These are phyloP conservation scores for Ilex asprella DNA, from an alignment of 257 asterid genomes.

Conservation along the genomic window DNA sequence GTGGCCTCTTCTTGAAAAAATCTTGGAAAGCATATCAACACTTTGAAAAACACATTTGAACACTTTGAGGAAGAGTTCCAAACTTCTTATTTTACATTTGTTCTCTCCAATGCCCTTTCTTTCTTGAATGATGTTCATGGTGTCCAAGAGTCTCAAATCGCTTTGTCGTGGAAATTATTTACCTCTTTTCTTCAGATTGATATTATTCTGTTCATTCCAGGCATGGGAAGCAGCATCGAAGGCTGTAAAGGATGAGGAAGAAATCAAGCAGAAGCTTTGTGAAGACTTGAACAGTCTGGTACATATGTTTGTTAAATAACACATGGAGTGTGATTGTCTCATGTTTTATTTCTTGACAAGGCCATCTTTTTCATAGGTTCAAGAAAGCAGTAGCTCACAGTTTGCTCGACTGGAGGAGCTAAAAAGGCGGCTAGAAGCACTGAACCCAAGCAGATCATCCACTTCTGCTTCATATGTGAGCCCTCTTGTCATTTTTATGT, in stretches of 20 bases:
- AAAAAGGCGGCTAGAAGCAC: constrained; percentile 81
- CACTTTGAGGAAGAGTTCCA: constrained; percentile 2
- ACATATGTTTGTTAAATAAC: constrained; percentile 4
- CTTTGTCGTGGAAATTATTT: not conserved
- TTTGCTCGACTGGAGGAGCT: constrained; percentile 78
- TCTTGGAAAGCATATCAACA: too few relatives aligned
- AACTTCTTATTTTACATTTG: constrained; percentile 4
- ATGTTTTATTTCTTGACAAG: constrained; percentile 5
- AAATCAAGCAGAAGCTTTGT: constrained; percentile 60
- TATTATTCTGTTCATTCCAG: constrained; percentile 27
- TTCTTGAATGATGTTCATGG: not conserved
- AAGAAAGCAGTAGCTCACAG: constrained; percentile 72
- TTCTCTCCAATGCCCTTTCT: not conserved
- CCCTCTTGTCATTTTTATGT: constrained; percentile 6
- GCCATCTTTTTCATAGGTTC: constrained; percentile 47
- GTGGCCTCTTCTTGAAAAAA: too few relatives aligned
- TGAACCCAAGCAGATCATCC: constrained; percentile 79
- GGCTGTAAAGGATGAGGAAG: constrained; percentile 75
- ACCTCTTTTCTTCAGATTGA: constrained; percentile 9
- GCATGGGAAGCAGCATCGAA: constrained; percentile 76
- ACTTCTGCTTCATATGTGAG: constrained; percentile 39
- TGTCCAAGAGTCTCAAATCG: too few relatives aligned
- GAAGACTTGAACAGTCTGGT: constrained; percentile 71
- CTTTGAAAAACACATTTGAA: too few relatives aligned
- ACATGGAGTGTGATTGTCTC: not conserved